These are phyloP conservation scores for Cyathus olla DNA, from an alignment of 1,284 basidiomycete species.

Conservation along the genomic window DNA sequence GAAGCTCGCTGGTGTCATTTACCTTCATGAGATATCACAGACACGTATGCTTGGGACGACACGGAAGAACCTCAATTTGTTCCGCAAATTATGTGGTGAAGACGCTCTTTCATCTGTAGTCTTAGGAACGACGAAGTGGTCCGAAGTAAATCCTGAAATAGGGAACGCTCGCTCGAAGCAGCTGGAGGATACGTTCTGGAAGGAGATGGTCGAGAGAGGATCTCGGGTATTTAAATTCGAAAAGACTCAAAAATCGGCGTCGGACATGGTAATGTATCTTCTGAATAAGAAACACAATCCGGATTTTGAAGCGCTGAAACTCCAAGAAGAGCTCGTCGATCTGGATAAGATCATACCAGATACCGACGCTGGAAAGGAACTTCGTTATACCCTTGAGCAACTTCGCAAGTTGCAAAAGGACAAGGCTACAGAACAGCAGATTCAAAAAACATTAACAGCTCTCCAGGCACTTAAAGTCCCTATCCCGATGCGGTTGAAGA, in stretches of 20 bases:
- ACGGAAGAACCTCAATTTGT: not conserved
- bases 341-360: not conserved
- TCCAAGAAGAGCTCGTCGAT: not conserved
- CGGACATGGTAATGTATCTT: not conserved
- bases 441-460: too few relatives aligned
- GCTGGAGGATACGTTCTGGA: not conserved
- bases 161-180: not conserved
- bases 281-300: not conserved
- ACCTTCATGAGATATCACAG: too few relatives aligned
- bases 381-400: not conserved
- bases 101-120: not conserved
- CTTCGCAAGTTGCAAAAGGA: too few relatives aligned
- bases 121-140: not conserved
- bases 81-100: not conserved
- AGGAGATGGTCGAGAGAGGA: not conserved
- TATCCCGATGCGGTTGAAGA: too few relatives aligned
- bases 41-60: not conserved
- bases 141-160: not conserved
- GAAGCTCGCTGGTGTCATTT: not conserved
- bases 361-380: not conserved
- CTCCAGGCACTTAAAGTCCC: too few relatives aligned
- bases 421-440: too few relatives aligned
- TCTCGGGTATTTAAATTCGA: not conserved
- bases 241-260: not conserved
- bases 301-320: not conserved